These are phyloP conservation scores for Fomitopsis palustris DNA, from an alignment of 1,284 basidiomycete genomes.

Conservation along the genomic window DNA sequence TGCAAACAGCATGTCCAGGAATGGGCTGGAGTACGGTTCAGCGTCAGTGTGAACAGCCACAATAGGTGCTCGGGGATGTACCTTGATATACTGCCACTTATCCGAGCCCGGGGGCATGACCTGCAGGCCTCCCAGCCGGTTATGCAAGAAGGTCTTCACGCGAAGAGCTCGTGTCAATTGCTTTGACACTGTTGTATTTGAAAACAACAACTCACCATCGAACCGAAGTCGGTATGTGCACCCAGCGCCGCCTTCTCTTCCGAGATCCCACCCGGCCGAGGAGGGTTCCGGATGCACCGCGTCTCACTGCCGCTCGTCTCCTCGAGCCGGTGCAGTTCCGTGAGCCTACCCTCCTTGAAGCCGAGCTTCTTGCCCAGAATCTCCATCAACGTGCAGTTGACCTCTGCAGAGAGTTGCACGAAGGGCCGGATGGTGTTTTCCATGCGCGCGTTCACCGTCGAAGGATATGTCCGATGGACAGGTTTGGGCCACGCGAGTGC, in stretches of 20 bases:
- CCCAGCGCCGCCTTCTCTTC: slow-evolving; percentile 21
- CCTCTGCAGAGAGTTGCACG: slow-evolving; percentile 24
- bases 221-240: slow-evolving; percentile 34
- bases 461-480: slow-evolving; percentile 26
- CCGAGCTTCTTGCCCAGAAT: slow-evolving; percentile 29
- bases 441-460: slow-evolving; percentile 26
- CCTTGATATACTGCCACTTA: slow-evolving; percentile 65
- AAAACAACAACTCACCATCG: slow-evolving; percentile 15
- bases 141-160: slow-evolving; percentile 56
- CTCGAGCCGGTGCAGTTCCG: slow-evolving; percentile 4
- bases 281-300: slow-evolving; percentile 30
- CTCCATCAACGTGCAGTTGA: slow-evolving; percentile 28
- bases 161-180: neutral
- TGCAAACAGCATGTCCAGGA: slow-evolving; percentile 30
- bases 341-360: slow-evolving; percentile 5
- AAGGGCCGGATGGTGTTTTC: slow-evolving; percentile 24
- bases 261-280: slow-evolving; percentile 10
- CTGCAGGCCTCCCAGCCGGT: slow-evolving; percentile 66
- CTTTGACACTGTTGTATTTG: neutral
- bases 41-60: neutral
- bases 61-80: slow-evolving; percentile 18
- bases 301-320: slow-evolving; percentile 32
- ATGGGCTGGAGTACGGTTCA: slow-evolving; percentile 18
- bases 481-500: slow-evolving; percentile 23
- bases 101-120: slow-evolving; percentile 57